Evolutionary conservation across 495 filamentous ascomycete genomes (phyloP).

Genomic region (Neurospora sp.): DNA sequence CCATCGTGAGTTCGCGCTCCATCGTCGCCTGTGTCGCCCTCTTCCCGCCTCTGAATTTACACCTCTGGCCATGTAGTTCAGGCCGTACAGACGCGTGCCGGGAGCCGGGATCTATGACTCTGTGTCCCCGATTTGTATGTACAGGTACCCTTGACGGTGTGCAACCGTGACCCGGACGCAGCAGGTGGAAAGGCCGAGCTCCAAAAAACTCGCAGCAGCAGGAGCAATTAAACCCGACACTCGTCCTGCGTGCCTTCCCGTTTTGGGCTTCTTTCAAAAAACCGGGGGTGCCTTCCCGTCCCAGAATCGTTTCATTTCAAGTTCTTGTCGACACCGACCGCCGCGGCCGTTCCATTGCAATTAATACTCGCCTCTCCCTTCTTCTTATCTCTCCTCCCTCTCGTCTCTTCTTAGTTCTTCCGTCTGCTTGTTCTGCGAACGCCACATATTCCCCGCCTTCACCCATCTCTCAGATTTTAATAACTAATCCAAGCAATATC

Average conservation of each 20-base stretch:
- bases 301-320: neutral
- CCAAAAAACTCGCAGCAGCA: conserved; percentile 9
- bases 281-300: neutral
- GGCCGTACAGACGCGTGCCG: neutral
- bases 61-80: neutral
- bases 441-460: neutral
- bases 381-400: conserved; percentile 4
- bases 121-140: neutral
- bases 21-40: neutral
- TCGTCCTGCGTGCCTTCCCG: conserved; percentile 16
- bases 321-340: neutral
- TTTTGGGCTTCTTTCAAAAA: conserved; percentile 1
- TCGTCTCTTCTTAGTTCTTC: neutral
- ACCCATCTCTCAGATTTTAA: neutral
- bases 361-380: neutral
- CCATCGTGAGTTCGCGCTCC: conserved; percentile 11
- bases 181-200: conserved; percentile 4
- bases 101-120: neutral
- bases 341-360: neutral
- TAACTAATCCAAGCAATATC: neutral
- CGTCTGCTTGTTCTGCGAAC: neutral
- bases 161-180: neutral
- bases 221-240: conserved; percentile 13
- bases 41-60: conserved; percentile 15
- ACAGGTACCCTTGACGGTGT: conserved; percentile 4